phyloP scores from a whole-genome alignment of 2,329 filamentous ascomycete genomes.

The Aspergillus caelatus region DNA sequence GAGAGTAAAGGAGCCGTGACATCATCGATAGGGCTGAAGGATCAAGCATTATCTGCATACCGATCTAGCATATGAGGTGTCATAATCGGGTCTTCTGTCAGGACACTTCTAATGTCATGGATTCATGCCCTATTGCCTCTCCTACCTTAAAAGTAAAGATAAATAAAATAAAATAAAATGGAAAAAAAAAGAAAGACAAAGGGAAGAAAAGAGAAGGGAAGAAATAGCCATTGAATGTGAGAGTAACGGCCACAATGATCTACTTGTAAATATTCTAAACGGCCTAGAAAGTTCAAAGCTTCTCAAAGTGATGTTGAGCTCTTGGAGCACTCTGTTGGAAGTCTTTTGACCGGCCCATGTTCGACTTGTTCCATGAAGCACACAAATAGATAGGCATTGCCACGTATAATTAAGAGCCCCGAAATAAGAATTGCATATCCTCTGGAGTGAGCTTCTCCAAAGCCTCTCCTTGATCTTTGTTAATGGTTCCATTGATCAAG shows the following conservation, averaged over 20 bases:
- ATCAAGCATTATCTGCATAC: background rate
- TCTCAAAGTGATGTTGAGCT: background rate
- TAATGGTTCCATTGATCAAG: slow-evolving; percentile 97
- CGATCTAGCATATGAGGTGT: background rate
- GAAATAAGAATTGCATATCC: slow-evolving; percentile 96
- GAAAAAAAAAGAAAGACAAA: background rate
- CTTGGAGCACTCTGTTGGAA: background rate
- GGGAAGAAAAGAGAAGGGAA: background rate
- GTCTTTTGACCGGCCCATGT: background rate
- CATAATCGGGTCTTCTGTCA: background rate
- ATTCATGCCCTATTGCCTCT: background rate
- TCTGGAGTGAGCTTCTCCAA: slow-evolving; percentile 89
- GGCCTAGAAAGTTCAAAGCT: background rate
- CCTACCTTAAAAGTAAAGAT: background rate
- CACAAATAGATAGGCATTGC: background rate
- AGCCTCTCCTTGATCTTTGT: slow-evolving; percentile 78
- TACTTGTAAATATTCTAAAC: background rate
- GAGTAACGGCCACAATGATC: background rate
- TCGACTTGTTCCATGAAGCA: background rate
- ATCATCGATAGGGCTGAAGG: background rate
- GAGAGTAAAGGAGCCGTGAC: background rate
- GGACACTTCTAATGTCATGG: background rate
- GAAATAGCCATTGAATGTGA: background rate
- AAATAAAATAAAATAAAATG: background rate
- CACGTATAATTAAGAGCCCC: slow-evolving; percentile 53